Percentiles rank a stretch among this genome's conserved stretches.
Conservation (phyloP, 2,329 filamentous ascomycete species). For the Penicillium sp. region DNA sequence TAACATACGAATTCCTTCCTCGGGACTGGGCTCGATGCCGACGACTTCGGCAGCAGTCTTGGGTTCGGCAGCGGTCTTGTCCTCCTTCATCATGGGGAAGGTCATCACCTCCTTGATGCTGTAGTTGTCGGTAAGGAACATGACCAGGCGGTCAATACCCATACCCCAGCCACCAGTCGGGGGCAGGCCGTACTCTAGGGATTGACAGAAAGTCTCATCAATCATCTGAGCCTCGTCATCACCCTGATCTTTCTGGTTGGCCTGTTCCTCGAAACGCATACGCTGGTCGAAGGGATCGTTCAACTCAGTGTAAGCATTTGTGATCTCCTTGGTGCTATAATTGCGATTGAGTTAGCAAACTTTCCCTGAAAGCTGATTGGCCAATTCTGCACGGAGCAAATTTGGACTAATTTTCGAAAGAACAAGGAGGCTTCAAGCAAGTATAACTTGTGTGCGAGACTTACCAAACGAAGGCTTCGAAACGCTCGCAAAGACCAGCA, state of each 20-base stretch:
- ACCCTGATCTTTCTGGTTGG: constrained; percentile 89
- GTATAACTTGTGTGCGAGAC: background rate
- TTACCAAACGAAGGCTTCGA: constrained; percentile 83
- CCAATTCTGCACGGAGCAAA: background rate
- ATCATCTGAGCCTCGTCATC: constrained; percentile 96
- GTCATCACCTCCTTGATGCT: constrained; percentile 93
- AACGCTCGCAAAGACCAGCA: constrained; percentile 88
- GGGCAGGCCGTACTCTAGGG: constrained; percentile 85
- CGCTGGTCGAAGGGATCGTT: constrained; percentile 96
- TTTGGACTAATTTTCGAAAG: background rate
- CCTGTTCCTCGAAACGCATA: constrained; percentile 90
- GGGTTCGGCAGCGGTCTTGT: constrained; percentile 53
- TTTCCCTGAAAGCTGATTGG: background rate
- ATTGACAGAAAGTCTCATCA: constrained; percentile 91
- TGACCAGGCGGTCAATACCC: constrained; percentile 89
- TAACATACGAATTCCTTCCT: constrained; percentile 58
- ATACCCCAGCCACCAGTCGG: constrained; percentile 96
- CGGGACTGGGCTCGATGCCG: constrained; percentile 58
- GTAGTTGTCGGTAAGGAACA: constrained; percentile 96
- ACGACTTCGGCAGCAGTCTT: constrained; percentile 62
- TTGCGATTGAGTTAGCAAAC: background rate
- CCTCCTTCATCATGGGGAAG: constrained; percentile 98
- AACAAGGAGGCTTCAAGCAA: background rate
- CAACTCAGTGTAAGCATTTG: constrained; percentile 96
- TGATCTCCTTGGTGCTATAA: constrained; percentile 68